These are phyloP conservation scores for Candida patagonica DNA, from an alignment of 805 yeast species.

Conservation along the genomic window DNA sequence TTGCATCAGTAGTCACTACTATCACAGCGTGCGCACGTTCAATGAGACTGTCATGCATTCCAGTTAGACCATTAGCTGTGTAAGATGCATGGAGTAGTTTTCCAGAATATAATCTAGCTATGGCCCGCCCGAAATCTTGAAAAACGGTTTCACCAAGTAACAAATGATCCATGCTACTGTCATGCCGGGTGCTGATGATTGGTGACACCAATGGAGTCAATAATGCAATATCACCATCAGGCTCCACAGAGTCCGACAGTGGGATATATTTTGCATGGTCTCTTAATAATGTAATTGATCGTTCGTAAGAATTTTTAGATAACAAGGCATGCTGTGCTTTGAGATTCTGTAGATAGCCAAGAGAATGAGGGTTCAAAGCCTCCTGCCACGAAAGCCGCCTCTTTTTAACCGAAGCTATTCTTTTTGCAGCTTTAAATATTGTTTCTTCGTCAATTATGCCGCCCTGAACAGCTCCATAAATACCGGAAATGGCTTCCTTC, in stretches of 20 bases:
- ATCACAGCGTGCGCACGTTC: slow-evolving; percentile 42
- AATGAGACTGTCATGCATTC: slow-evolving; percentile 44
- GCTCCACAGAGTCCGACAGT: slow-evolving; percentile 33
- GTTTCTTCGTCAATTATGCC: slow-evolving; percentile 32
- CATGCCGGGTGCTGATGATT: slow-evolving; percentile 34
- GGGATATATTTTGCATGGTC: slow-evolving; percentile 40
- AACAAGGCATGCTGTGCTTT: slow-evolving; percentile 38
- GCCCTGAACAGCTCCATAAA: slow-evolving; percentile 28
- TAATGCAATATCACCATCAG: slow-evolving; percentile 24
- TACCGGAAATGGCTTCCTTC: slow-evolving; percentile 43
- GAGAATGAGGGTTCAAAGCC: slow-evolving; percentile 30
- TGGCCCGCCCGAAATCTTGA: slow-evolving; percentile 38
- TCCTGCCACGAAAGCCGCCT: slow-evolving; percentile 38
- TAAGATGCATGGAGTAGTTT: slow-evolving; percentile 50
- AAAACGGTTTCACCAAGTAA: slow-evolving; percentile 32
- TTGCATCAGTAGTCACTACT: slow-evolving; percentile 42
- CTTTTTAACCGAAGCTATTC: slow-evolving; percentile 38
- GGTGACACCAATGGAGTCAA: slow-evolving; percentile 31
- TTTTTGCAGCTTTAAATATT: slow-evolving; percentile 31
- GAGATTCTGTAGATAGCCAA: slow-evolving; percentile 19
- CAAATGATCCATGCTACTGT: slow-evolving; percentile 34
- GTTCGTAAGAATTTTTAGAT: slow-evolving; percentile 39
- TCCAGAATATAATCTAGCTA: slow-evolving; percentile 35
- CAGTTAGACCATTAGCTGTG: slow-evolving; percentile 43
- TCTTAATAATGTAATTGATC: slow-evolving; percentile 44